Conservation (phyloP, 768 basidiomycete species). For the Amanita thiersii region DNA sequence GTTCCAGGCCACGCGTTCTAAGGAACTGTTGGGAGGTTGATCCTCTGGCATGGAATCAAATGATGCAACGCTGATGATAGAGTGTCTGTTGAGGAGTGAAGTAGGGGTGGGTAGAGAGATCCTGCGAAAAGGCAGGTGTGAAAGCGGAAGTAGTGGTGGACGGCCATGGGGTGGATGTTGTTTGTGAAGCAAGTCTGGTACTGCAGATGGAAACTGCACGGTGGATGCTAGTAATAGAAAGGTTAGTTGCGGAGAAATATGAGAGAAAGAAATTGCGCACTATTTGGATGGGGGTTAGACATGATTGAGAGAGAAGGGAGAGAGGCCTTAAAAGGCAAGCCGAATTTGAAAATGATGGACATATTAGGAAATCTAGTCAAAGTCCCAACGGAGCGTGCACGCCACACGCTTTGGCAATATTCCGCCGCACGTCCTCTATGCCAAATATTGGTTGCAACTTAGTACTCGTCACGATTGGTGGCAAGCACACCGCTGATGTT, state of each 20-base stretch:
- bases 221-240: too few species aligned
- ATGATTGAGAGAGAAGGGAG: too few species aligned
- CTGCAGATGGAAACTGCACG: not conserved
- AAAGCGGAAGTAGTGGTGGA: conserved; percentile 22
- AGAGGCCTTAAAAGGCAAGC: too few species aligned
- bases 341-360: too few species aligned
- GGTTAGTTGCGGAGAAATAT: too few species aligned
- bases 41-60: conserved; percentile 66
- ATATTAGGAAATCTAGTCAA: too few species aligned
- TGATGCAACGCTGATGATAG: conserved; percentile 63
- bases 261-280: too few species aligned
- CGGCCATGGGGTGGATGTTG: conserved; percentile 16
- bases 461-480: conserved; percentile 53
- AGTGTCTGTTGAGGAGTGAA: conserved; percentile 47
- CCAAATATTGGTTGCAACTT: conserved; percentile 45
- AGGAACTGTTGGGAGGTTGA: conserved; percentile 12
- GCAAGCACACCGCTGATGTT: conserved; percentile 52
- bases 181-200: conserved; percentile 4
- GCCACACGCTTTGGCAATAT: conserved; percentile 51
- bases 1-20: not conserved
- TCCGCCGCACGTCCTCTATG: conserved; percentile 45
- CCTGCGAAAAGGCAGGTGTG: conserved; percentile 53
- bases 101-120: conserved; percentile 53
- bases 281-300: too few species aligned
- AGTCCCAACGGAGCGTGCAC: too few species aligned